These are phyloP conservation scores for Fraxinus angustifolia DNA, from an alignment of 305 asterid genomes.

Conservation along the genomic window DNA sequence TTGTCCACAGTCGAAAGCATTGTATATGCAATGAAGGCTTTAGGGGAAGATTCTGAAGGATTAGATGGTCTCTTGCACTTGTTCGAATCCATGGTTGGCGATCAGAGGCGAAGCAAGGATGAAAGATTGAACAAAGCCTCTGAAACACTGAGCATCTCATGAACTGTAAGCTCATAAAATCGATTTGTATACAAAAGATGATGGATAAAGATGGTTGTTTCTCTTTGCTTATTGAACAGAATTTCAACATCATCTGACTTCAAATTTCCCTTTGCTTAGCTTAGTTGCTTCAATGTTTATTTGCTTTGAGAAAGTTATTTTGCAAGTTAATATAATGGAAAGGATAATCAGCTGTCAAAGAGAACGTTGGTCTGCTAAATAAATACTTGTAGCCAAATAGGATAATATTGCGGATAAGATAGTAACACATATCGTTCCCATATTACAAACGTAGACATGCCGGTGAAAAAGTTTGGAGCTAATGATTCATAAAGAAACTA, in stretches of 20 bases:
- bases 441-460: background rate
- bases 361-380: background rate
- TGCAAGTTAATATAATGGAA: background rate
- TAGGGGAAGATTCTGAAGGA: slow-evolving; percentile 52
- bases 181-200: background rate
- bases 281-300: background rate
- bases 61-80: slow-evolving; percentile 67
- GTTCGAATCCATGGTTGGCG: slow-evolving; percentile 80
- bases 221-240: background rate
- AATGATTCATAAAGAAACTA: background rate
- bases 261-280: background rate
- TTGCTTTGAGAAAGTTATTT: background rate
- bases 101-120: slow-evolving; percentile 68
- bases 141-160: background rate
- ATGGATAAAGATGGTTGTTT: background rate
- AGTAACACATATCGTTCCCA: background rate
- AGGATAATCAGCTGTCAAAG: background rate
- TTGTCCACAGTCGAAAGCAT: slow-evolving; percentile 92
- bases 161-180: background rate
- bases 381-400: background rate
- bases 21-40: slow-evolving; percentile 72
- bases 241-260: background rate
- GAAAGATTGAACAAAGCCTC: slow-evolving; percentile 44
- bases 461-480: background rate
- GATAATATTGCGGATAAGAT: background rate